Base-by-base conservation (phyloP, 179 eudicot species). In the Amaranthus tricolor region DNA sequence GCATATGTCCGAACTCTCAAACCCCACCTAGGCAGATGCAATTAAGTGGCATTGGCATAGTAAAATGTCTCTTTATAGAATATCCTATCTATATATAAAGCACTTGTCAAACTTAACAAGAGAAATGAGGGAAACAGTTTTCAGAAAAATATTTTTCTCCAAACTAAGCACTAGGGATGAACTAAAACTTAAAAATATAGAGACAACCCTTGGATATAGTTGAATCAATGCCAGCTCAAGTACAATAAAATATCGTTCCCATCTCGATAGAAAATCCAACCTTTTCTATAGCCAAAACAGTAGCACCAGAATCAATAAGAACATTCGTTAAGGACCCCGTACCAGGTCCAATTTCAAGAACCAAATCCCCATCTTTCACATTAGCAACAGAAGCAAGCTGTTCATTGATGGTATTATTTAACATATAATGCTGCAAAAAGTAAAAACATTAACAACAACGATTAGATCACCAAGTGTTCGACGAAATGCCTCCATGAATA, bases 341-440 rank as follows among this genome's bases (percentile, higher is more conserved):
- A 31, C 97, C 98, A 3, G 97, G 97, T 13, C 98, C 98, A 78
- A 94, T 90, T 85, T 94, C 98, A 47, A 94, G 95, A 56, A 92
- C 97, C 68, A 92, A 58, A 77, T 94, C 96, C 43, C 98, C 98
- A 10, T 94, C 90, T 77, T 78, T 83, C 16, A 92, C 91, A 76
- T 80, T 78, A 13, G 91, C 98, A 62, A 84, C 96, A 59, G 73
- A 77, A 17, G 74, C 94, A 71, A 94, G 91, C 80, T 89, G 91
- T 66, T 92, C 89, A 78, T 94, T 92, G 14, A 94, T 73, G 9
- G 84, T 78, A 69, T 82, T 76, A 82, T 86, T 87, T 86, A 94
- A 72, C 98, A 94, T 94, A 78, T 94, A 94, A 87, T 94, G 97
- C 97, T 94, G 89, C 85, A 85, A 73, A 81, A 66, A 15, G 48